phyloP scores from a whole-genome alignment of 202 grass and related monocot genomes.

The Carex sylvatica region DNA sequence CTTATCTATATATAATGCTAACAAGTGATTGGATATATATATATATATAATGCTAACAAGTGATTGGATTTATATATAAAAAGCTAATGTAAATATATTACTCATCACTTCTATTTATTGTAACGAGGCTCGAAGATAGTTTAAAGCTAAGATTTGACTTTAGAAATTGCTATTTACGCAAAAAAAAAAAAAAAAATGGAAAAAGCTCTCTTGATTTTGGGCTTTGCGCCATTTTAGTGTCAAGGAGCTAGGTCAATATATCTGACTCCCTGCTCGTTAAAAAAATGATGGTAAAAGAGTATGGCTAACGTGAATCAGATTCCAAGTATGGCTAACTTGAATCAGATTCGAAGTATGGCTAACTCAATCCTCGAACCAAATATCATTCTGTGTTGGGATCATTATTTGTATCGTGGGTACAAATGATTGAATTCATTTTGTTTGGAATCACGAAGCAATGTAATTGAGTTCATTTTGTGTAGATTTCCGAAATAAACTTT shows the following conservation, averaged over 20 bases:
- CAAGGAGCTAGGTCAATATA: neutral
- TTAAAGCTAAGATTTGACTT: conserved; percentile 2
- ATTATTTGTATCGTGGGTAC: neutral
- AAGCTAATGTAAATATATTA: no score
- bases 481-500: neutral
- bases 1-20: no score
- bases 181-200: neutral
- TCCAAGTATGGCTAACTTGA: neutral
- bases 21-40: no score
- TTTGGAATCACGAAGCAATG: neutral
- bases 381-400: neutral
- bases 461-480: neutral
- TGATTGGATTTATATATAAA: no score
- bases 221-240: neutral
- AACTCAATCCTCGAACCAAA: neutral
- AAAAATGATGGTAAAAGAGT: neutral
- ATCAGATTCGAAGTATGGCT: neutral
- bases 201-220: neutral
- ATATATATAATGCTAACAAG: no score
- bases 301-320: neutral
- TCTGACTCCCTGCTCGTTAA: neutral
- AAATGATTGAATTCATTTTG: neutral
- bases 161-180: neutral
- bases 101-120: no score
- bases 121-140: neutral